Percentiles rank a stretch among this genome's conserved stretches.
phyloP scores from a whole-genome alignment of 768 basidiomycete species.

The Rubroboletus satanas region DNA sequence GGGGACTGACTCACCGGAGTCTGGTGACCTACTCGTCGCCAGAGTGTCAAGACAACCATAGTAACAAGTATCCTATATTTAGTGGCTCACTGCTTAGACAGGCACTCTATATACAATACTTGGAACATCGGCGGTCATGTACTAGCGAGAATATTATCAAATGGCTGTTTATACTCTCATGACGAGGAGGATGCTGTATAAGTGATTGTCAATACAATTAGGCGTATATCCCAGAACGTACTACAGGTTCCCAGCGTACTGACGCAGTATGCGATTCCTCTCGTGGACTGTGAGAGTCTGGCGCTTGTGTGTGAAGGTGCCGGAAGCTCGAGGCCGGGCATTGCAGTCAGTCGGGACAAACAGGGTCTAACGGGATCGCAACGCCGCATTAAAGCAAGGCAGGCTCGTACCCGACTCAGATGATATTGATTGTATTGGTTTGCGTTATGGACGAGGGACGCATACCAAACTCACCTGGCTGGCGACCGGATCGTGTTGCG shows the following conservation, averaged over 20 bases:
- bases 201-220: neutral
- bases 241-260: neutral
- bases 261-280: too few species aligned
- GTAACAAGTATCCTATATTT: too few species aligned
- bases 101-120: neutral
- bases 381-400: neutral
- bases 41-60: neutral
- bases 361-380: neutral
- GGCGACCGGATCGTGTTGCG: neutral
- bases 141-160: neutral
- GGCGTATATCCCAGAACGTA: neutral
- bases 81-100: too few species aligned
- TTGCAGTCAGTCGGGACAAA: neutral
- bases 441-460: neutral
- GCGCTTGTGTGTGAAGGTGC: neutral
- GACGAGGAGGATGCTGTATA: neutral
- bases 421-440: neutral
- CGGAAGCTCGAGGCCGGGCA: neutral
- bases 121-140: neutral
- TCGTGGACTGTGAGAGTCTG: neutral
- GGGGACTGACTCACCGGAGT: too few species aligned
- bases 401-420: neutral
- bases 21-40: neutral
- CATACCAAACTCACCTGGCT: conserved; percentile 3
- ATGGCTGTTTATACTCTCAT: neutral